Evolutionary conservation across 768 basidiomycete genomes (phyloP).

Genomic region (Mycena rosella): DNA sequence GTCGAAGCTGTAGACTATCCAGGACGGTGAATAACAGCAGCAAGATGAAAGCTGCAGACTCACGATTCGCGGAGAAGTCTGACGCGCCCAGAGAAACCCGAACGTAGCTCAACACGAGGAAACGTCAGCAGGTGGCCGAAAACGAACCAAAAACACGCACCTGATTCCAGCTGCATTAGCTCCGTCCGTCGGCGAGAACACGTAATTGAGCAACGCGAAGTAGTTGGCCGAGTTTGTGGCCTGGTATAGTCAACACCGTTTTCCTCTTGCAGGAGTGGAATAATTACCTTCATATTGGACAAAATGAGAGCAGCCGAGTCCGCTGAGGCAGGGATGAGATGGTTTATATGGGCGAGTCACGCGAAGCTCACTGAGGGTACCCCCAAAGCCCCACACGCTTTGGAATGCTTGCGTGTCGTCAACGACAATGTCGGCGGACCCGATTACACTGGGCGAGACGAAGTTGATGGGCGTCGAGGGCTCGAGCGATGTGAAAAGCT

Average conservation of each 20-base stretch:
- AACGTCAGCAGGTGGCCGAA: not conserved
- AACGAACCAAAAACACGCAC: constrained; percentile 52
- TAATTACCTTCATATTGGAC: constrained; percentile 72
- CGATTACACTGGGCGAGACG: constrained; percentile 50
- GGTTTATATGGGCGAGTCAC: not conserved
- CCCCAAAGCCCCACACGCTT: constrained; percentile 76
- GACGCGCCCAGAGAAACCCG: constrained; percentile 80
- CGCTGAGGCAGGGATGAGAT: constrained; percentile 53
- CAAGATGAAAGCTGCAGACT: constrained; percentile 28
- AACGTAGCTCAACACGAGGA: constrained; percentile 17
- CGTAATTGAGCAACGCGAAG: constrained; percentile 66
- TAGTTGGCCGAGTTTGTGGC: constrained; percentile 67
- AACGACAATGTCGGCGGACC: constrained; percentile 73
- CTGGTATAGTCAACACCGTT: constrained; percentile 45
- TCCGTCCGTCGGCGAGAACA: constrained; percentile 74
- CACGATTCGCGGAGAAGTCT: constrained; percentile 75
- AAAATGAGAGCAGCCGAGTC: constrained; percentile 77
- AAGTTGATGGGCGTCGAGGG: constrained; percentile 69
- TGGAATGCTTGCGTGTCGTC: constrained; percentile 70
- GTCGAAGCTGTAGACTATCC: constrained; percentile 72
- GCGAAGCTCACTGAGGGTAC: constrained; percentile 64
- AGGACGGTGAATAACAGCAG: not conserved
- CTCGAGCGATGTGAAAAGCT: constrained; percentile 63
- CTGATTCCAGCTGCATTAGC: constrained; percentile 75
- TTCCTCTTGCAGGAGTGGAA: not conserved